phyloP scores from a whole-genome alignment of 225 moss, liverwort and hornwort genomes.

The Marchantia paleacea region DNA sequence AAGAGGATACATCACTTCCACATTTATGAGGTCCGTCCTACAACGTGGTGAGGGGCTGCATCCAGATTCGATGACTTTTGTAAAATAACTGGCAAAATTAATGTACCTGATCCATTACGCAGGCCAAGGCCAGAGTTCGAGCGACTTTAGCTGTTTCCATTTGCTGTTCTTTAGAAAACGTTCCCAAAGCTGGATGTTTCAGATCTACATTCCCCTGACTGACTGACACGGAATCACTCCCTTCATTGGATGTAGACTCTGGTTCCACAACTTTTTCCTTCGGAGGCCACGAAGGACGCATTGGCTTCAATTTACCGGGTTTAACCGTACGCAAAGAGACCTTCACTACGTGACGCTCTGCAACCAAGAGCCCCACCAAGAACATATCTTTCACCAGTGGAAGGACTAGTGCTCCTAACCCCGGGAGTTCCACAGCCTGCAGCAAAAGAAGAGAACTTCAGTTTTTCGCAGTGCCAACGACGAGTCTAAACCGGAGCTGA shows the following conservation, averaged over 20 bases:
- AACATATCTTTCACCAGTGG: conserved; percentile 88
- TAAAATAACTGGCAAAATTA: background rate
- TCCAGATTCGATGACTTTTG: background rate
- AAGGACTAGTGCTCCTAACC: conserved; percentile 49
- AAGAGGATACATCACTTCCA: background rate
- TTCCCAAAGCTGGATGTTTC: conserved; percentile 29
- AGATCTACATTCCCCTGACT: conserved; percentile 14
- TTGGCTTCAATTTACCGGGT: conserved; percentile 57
- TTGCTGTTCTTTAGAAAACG: conserved; percentile 66
- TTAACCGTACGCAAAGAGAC: conserved; percentile 35
- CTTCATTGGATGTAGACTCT: conserved; percentile 11
- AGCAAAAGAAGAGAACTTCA: background rate
- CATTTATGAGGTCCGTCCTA: background rate
- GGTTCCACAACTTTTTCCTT: conserved; percentile 38
- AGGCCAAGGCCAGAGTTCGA: conserved; percentile 80
- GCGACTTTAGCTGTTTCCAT: conserved; percentile 79
- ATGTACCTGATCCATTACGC: conserved; percentile 87
- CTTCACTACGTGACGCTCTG: conserved; percentile 52
- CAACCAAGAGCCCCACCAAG: conserved; percentile 74
- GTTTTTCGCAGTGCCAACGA: background rate
- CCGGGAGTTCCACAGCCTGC: conserved; percentile 70
- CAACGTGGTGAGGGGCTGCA: background rate
- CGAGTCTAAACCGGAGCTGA: background rate
- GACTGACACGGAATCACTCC: background rate
- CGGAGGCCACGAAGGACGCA: conserved; percentile 85